Percentiles rank a stretch among this genome's conserved stretches.
Evolutionary conservation across 306 rosid species (phyloP).

Genomic region (Calophaca sinica): DNA sequence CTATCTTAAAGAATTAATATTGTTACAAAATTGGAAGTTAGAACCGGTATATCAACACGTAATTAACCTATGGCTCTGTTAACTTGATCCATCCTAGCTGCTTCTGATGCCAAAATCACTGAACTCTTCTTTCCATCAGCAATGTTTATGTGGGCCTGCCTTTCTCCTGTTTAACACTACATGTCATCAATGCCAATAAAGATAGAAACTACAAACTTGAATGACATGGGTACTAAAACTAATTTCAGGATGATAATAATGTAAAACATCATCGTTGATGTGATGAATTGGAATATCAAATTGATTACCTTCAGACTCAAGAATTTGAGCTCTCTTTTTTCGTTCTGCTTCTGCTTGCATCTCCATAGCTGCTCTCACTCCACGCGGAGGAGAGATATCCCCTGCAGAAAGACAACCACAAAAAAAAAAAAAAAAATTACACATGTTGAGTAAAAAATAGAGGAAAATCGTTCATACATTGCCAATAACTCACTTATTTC

Average conservation of each 20-base stretch:
- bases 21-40: slow-evolving; percentile 15
- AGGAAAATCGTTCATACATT: slow-evolving; percentile 25
- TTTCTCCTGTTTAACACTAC: slow-evolving; percentile 77
- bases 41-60: slow-evolving; percentile 30
- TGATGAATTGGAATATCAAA: slow-evolving; percentile 31
- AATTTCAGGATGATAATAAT: slow-evolving; percentile 40
- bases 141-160: slow-evolving; percentile 84
- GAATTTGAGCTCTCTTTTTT: slow-evolving; percentile 95
- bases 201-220: slow-evolving; percentile 26
- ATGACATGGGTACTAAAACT: slow-evolving; percentile 21
- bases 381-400: slow-evolving; percentile 98
- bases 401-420: slow-evolving; percentile 56
- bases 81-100: slow-evolving; percentile 83
- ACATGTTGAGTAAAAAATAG: slow-evolving; percentile 11
- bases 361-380: slow-evolving; percentile 97
- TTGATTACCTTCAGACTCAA: slow-evolving; percentile 88
- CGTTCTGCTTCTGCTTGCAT: slow-evolving; percentile 99
- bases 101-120: slow-evolving; percentile 93
- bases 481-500: slow-evolving; percentile 77
- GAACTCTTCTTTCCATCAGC: slow-evolving; percentile 93
- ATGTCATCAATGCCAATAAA: slow-evolving; percentile 42
- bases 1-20: slow-evolving; percentile 32
- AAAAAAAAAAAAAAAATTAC: slow-evolving; percentile 35
- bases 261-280: slow-evolving; percentile 19
- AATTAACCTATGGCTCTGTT: slow-evolving; percentile 78